Evolutionary conservation across 345 rosid species (phyloP), one percentile per base, ranked within the genome.

Genomic region (Eucalyptus pauciflora): DNA sequence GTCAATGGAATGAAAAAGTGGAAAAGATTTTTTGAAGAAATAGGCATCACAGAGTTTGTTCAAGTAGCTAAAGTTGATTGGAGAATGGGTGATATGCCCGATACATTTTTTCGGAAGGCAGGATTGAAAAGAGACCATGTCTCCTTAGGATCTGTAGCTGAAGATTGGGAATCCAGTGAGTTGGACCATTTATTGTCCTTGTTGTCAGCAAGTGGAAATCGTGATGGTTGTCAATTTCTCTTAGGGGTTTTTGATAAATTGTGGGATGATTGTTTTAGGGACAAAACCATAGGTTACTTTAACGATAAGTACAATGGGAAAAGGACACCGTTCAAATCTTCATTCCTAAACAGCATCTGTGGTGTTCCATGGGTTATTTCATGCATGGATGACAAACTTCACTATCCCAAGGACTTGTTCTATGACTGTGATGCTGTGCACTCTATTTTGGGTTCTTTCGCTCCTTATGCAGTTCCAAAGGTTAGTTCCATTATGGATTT

Each of bases 161-260:
- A 88, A 91, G 99, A 97, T 93, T 97, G 99, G 99, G 98, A 95
- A 91, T 97, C 99, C 85, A 87, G 86, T 48, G 99, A 97, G 93
- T 90, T 97, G 88, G 94, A 89, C 86, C 90, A 91, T 85, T 87
- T 97, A 31, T 91, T 97, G 88, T 93, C 94, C 31, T 56, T 67
- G 48, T 90, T 96, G 92, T 92, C 93, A 87, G 56, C 62, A 48
- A 90, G 81, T 88, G 93, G 94, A 87, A 91, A 93, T 91, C 90
- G 41, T 33, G 93, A 93, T 90, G 86, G 96, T 83, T 90, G 95
- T 91, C 93, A 91, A 89, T 92, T 93, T 93, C 93, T 97, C 85
- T 91, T 97, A 90, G 97, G 94, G 92, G 92, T 95, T 89, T 94
- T 97, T 88, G 99, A 97, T 91, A 90, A 13, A 49, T 85, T 94